Base-by-base conservation (phyloP, 768 basidiomycete species). In the Suillus hirtellus region DNA sequence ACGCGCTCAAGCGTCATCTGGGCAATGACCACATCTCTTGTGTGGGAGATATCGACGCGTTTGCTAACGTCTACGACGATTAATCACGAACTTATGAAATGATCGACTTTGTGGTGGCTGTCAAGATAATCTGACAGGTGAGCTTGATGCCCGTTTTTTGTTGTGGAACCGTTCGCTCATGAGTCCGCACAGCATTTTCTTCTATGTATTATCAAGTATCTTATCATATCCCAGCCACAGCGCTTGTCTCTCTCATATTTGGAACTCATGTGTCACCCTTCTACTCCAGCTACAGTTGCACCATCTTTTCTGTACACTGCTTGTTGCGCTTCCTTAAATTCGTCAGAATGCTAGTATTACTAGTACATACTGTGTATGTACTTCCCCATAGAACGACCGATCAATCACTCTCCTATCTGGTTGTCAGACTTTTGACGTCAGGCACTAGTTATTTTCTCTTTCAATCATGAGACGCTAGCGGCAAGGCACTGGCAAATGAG, bases 1-100 rank as follows among this genome's bases (percentile, higher is more conserved):
- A 79, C 61, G 78, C 78, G 37, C 74, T 79, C 63, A 79, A 79
- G 67, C 72, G 78, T 55, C 78, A 79, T 66, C 74, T 77, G 27
- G 74, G 77, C 60, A 77, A 77, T 55, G 69, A 75, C 9, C 75
- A 74, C 19, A 76, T 77, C 55, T 64, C 24, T 12, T 77, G 77
- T 62, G 59, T 77, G 19, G 76, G 76, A 19, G 65, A 77, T 59
- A 71, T 76, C 64, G 64, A 70, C 42, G 67, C 63, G 11, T 75
- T 76, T 37, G 68, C 72, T 19, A 69, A n/a, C 43, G 55, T 70
- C 21, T 66, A 61, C n/a, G 72, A 73, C 40, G 72, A 76, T 52
- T 63, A 52, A 42, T 35, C 12, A 37, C 19, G 35, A 27, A 42
- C 17, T 58, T 31, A 42, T 58, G 56, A 42, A 58, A 58, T 2